phyloP scores from a whole-genome alignment of 2,329 filamentous ascomycete species.

The Botrytis fragariae region DNA sequence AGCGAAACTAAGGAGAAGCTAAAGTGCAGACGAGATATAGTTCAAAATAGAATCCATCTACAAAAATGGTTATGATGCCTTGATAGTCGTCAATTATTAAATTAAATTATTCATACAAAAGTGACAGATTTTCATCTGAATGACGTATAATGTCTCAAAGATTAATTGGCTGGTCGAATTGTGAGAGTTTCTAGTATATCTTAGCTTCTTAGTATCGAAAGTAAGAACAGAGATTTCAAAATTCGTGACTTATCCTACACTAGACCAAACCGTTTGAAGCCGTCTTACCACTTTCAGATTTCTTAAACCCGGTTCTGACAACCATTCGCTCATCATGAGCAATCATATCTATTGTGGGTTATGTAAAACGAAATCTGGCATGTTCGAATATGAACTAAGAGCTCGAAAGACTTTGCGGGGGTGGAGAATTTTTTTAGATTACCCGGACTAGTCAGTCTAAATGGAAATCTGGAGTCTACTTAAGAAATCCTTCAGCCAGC shows the following conservation, averaged over 20 bases:
- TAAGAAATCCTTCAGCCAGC: background rate
- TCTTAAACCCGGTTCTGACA: background rate
- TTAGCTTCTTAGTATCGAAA: background rate
- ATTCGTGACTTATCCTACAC: background rate
- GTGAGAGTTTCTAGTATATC: accelerated
- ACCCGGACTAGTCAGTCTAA: background rate
- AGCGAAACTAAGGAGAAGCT: background rate
- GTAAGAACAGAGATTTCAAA: background rate
- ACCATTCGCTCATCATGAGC: background rate
- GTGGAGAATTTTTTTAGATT: background rate
- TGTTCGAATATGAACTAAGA: background rate
- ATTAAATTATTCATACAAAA: no score
- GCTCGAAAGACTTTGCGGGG: background rate
- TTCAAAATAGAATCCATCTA: background rate
- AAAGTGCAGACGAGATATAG: background rate
- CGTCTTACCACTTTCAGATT: background rate
- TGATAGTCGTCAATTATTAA: background rate
- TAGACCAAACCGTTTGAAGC: background rate
- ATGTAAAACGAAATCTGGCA: background rate
- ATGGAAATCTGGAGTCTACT: background rate
- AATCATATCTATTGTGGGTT: background rate
- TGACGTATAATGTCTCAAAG: background rate
- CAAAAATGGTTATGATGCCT: background rate
- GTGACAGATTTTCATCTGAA: background rate
- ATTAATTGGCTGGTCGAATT: background rate